Percentiles rank a stretch among this genome's conserved stretches.
Evolutionary conservation across 768 basidiomycete genomes (phyloP).

Genomic region (Tulasnella sp.): DNA sequence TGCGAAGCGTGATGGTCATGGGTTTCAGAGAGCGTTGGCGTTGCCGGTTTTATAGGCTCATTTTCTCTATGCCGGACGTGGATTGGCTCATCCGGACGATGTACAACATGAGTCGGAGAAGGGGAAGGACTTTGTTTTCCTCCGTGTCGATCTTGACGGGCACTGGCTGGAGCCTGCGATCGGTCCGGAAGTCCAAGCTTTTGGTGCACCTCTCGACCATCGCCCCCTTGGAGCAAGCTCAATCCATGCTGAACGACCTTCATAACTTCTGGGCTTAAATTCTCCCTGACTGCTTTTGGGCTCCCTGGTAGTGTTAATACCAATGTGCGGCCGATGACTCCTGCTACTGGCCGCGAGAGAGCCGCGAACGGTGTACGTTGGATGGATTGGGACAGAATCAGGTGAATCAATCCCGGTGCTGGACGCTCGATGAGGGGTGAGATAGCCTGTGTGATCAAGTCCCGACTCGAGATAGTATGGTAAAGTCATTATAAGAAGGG

Average conservation of each 20-base stretch:
- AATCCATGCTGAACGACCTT: slow-evolving; percentile 69
- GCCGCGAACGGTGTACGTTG: slow-evolving; percentile 78
- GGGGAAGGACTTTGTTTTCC: slow-evolving; percentile 14
- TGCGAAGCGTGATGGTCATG: slow-evolving; percentile 46
- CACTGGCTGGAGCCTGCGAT: neutral
- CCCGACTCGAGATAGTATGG: neutral
- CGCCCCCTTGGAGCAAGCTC: slow-evolving; percentile 70
- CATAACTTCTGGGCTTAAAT: slow-evolving; percentile 65
- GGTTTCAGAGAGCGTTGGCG: neutral
- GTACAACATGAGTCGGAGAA: neutral
- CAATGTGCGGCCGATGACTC: slow-evolving; percentile 66
- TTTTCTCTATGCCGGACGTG: slow-evolving; percentile 15
- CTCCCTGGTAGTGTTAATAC: slow-evolving; percentile 84
- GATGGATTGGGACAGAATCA: slow-evolving; percentile 69
- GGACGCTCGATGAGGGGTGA: slow-evolving; percentile 50
- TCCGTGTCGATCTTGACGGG: slow-evolving; percentile 2
- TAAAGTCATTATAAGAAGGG: neutral
- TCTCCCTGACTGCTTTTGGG: slow-evolving; percentile 82
- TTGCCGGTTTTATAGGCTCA: slow-evolving; percentile 1
- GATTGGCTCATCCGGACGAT: slow-evolving; percentile 7
- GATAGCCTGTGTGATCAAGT: slow-evolving; percentile 53
- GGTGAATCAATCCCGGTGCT: slow-evolving; percentile 69
- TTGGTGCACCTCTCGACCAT: slow-evolving; percentile 62
- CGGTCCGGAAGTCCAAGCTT: slow-evolving; percentile 45
- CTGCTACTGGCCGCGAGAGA: slow-evolving; percentile 81